phyloP scores from a whole-genome alignment of 768 basidiomycete species.

The Agrocybe chaxingu region DNA sequence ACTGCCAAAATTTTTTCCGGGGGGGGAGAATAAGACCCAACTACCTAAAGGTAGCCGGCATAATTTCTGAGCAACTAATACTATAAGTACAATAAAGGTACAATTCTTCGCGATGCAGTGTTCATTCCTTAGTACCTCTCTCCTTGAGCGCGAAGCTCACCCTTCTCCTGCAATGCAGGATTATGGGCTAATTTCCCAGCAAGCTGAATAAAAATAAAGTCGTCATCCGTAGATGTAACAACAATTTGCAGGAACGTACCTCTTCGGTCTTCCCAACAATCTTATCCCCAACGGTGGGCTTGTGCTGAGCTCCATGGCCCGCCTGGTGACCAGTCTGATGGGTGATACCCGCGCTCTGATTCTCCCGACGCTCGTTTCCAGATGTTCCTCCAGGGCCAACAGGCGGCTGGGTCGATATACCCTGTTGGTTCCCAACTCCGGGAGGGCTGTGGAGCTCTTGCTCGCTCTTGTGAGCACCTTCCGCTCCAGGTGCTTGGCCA shows the following conservation, averaged over 20 bases:
- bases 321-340: no score
- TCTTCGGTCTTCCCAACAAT: constrained; percentile 57
- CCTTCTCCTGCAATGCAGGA: constrained; percentile 51
- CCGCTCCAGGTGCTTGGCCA: no score
- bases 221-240: neutral
- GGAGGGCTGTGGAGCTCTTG: no score
- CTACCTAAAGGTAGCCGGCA: no score
- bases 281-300: constrained; percentile 48
- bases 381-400: no score
- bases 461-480: no score
- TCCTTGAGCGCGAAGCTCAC: constrained; percentile 40
- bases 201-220: constrained; percentile 27
- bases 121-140: neutral
- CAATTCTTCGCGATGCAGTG: neutral
- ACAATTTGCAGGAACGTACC: constrained; percentile 23
- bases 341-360: neutral
- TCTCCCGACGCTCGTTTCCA: no score
- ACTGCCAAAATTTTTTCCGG: no score
- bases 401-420: no score
- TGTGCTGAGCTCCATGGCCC: constrained; percentile 26
- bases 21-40: no score
- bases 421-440: no score
- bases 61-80: no score
- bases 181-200: constrained; percentile 48
- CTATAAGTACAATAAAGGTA: neutral